Evolutionary conservation across 2,329 filamentous ascomycete genomes (phyloP).

Genomic region (Exutisphaerella laricina): DNA sequence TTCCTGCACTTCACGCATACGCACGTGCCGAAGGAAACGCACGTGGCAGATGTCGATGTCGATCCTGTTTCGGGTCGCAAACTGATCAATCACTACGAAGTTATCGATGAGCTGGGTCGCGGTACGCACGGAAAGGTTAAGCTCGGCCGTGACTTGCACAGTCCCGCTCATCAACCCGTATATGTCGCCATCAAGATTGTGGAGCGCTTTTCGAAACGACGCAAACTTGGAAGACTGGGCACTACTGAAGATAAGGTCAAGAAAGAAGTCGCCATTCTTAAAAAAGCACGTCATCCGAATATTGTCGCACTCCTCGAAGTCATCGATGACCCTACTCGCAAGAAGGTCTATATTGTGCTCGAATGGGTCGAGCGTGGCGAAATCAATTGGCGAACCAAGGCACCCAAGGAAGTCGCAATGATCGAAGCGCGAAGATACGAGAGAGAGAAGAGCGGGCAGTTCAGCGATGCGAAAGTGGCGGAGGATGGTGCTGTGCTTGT

Average conservation of each 20-base stretch:
- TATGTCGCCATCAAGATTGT: slow-evolving; percentile 98
- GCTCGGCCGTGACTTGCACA: slow-evolving; percentile 74
- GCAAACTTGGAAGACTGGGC: slow-evolving; percentile 73
- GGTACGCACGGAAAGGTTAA: slow-evolving; percentile 98
- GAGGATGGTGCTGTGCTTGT: slow-evolving; percentile 43
- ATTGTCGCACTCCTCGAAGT: slow-evolving; percentile 93
- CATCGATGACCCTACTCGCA: slow-evolving; percentile 91
- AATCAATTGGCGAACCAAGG: slow-evolving; percentile 88
- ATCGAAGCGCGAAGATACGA: slow-evolving; percentile 79
- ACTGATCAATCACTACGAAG: slow-evolving; percentile 95
- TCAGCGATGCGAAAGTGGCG: slow-evolving; percentile 37
- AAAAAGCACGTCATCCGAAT: slow-evolving; percentile 97
- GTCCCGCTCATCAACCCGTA: slow-evolving; percentile 45
- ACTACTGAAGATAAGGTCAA: slow-evolving; percentile 77
- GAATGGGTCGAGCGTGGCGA: slow-evolving; percentile 94
- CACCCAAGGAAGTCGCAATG: slow-evolving; percentile 71
- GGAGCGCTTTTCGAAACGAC: slow-evolving; percentile 86
- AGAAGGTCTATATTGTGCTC: slow-evolving; percentile 97
- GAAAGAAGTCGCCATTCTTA: slow-evolving; percentile 93
- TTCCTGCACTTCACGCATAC: slow-evolving; percentile 47
- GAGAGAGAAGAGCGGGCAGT: slow-evolving; percentile 54
- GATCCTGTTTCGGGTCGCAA: slow-evolving; percentile 88
- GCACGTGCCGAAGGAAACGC: slow-evolving; percentile 57
- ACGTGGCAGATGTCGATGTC: slow-evolving; percentile 85
- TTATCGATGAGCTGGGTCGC: slow-evolving; percentile 91